Evolutionary conservation across 306 rosid genomes (phyloP), one percentile per base, ranked within the genome.

Genomic region (Parietaria judaica): DNA sequence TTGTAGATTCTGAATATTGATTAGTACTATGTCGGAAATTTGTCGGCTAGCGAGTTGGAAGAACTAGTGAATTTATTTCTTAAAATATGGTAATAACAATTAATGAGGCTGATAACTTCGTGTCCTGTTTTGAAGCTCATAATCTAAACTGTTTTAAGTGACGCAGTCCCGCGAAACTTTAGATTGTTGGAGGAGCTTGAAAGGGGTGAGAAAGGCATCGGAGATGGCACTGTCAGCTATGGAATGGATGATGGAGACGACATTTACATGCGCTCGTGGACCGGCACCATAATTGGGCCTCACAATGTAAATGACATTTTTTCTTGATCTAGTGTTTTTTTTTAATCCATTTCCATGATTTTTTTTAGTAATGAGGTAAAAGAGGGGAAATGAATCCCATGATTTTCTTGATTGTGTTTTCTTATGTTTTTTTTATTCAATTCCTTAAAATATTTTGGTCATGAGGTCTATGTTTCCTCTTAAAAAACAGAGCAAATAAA

Each of bases 171-270:
- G 8, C 75, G 99, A 74, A 94, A 94, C 87, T 94, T 94, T 84
- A 86, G 99, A 85, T 80, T 94, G 91, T 80, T 94, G 83, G 99
- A 94, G 85, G 99, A 94, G 58, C 97, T 94, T 60, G 99, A 94
- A 78, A 87, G 99, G 0, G 99, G 99, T 61, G 96, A 88, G 71
- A 88, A 88, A 54, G 96, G 96, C 3, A 88, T 88, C 57, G 96
- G 96, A 51, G 96, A 88, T 65, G 96, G 94, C 72, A 83, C 94
- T 41, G 96, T 88, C 49, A 88, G 96, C 80, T 88, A 88, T 73
- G 99, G 99, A 55, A 94, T 94, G 99, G 99, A 94, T 31, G 99
- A 94, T 6, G 97, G 99, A 52, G 99, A 94, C 68, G 99, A 94
- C 75, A 94, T 94, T 73, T 89, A 86, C 83, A 94, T 94, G 99